Base-by-base conservation (phyloP, 148 eudicot species). In the Beta vulgaris region DNA sequence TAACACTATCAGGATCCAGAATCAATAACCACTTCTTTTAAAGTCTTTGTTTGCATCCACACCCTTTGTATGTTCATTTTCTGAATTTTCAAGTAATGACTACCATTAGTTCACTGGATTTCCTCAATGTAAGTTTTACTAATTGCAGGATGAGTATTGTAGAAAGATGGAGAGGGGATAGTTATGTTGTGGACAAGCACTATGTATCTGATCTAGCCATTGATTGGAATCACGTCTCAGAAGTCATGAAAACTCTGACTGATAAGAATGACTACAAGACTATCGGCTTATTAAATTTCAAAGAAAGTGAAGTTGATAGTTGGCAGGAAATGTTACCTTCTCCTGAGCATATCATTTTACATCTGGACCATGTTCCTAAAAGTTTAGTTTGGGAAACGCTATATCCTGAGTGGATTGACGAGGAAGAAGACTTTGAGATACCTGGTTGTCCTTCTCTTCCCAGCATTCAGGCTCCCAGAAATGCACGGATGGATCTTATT, bases 341-440 rank as follows among this genome's bases (percentile, higher is more conserved):
- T 64, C 87, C 89, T 6, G 96, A 94, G 82, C 96, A 90, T 76
- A 82, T 94, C 29, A 53, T 78, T 53, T 84, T 94, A 77, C 77
- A 79, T 62, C 81, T 92, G 58, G 86, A 94, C 65, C 77, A 81
- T 74, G 84, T 76, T 76, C 78, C 91, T 0, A 74, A 53, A 18
- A 84, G 82, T 76, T 39, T 94, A 16, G 88, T 97, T 10, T 94
- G 98, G 98, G 96, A 88, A 72, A 74, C 92, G 28, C 80, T 94
- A 31, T 94, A 85, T 82, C 98, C 98, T 73, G 98, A 94, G 83
- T 94, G 98, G 98, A 87, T 94, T 61, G 98, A 94, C 26, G 98
- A 94, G 81, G 97, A 92, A 82, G 91, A 88, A 78, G 96, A 94
- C 66, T 84, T 82, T 73, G 98, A 88, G 54, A 72, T 92, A 64